Evolutionary conservation across 2,329 filamentous ascomycete species (phyloP), one percentile per base, ranked within the genome.

Genomic region (Cercospora brassicicola): DNA sequence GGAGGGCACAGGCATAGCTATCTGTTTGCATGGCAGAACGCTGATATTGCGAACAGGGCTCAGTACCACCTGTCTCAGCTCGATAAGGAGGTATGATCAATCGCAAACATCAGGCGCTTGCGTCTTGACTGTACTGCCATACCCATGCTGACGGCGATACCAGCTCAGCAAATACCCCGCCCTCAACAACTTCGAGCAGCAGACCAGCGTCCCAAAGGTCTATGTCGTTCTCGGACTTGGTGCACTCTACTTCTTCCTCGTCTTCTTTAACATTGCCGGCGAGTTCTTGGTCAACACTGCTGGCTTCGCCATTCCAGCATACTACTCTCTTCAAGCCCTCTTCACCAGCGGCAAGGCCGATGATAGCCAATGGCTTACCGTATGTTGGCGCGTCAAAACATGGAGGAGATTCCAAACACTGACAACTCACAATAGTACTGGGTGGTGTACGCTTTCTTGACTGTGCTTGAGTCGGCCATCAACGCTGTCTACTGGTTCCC

Each of bases 401-500:
- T n/a, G 23, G 20, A 9, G 57, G 4, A 61, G 13, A 15, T 51
- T 39, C 5, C 59, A 45, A 15, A 64, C 53, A 36, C 70, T 74
- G 67, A 73, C 69, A 30, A 9, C 23, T 15, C 3, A 26, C 23
- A 3, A 45, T 70, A 89, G 87, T 96, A 96, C 85, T 96, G 92
- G 92, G 91, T 96, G 68, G 90, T 92, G 70, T 95, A 92, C 78
- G 84, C 91, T 65, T 90, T 92, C 82, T 88, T 95, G 82, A 93
- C 90, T 70, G 91, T 95, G 60, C 79, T 93, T 75, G 92, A 96
- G 87, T 93, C 91, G 81, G 86, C 91, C 70, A 83, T 96, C 78
- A 93, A 87, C 82, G 91, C 93, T 72, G 91, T 94, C 72, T 95
- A 95, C 87, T 96, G 92, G 92, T 93, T 96, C 86, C 82, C 95